Evolutionary conservation across 2,329 filamentous ascomycete species (phyloP).

Genomic region (Didymosphaeria variabile): DNA sequence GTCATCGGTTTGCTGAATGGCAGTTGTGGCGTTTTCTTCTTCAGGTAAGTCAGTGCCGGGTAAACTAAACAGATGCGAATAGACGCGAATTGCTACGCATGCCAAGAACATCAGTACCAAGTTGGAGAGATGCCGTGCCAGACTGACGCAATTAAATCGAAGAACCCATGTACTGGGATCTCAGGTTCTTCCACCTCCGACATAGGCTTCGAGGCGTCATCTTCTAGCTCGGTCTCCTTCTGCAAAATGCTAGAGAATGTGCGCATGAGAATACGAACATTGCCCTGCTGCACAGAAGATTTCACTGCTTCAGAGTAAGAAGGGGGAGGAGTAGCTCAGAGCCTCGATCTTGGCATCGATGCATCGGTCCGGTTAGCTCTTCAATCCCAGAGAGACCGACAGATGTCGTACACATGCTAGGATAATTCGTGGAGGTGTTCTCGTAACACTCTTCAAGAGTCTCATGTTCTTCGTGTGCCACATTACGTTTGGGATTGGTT

Average conservation of each 20-base stretch:
- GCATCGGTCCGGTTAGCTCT: background rate
- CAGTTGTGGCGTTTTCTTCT: background rate
- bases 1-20: background rate
- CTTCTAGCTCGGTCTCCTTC: background rate
- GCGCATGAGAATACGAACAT: background rate
- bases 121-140: background rate
- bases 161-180: background rate
- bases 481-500: background rate
- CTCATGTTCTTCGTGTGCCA: background rate
- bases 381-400: background rate
- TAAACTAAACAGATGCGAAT: too few relatives aligned
- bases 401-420: background rate
- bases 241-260: background rate
- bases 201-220: background rate
- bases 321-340: background rate
- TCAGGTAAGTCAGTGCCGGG: too few relatives aligned
- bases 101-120: background rate
- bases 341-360: background rate
- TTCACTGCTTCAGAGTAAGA: background rate
- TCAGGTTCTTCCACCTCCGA: background rate
- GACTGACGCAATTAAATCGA: background rate
- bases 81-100: too few relatives aligned
- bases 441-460: background rate
- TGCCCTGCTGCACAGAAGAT: too few relatives aligned
- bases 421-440: background rate